Base-by-base conservation (phyloP, 768 basidiomycete species). In the Lactifluus rugatus region DNA sequence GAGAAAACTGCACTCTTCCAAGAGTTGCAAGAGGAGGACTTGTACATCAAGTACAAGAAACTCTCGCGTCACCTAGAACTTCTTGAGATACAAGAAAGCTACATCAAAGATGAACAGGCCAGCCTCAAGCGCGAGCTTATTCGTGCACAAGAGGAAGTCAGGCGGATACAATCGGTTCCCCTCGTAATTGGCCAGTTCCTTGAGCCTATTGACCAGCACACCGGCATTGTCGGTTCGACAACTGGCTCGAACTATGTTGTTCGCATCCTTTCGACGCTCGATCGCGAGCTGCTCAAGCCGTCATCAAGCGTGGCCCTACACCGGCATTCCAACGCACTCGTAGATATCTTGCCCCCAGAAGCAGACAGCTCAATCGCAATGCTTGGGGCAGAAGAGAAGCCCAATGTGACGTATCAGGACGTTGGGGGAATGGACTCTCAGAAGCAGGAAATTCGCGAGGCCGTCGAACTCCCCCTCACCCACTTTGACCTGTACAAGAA, bases 141-240 rank as follows among this genome's bases (percentile, higher is more conserved):
- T 64, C 91, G 96, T 56, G 96, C 96, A 0, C 96, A 99, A 69
- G 96, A 99, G 71, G 96, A 99, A 74, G 96, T 99, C 69, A 96
- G 97, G 74, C 89, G 96, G 58, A 99, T 99, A 70, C 93, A 98
- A 74, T 91, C 91, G 53, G 96, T 99, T 6, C 96, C 96, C 0
- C 84, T 99, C 16, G 96, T 99, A 69, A 99, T 99, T 67, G 96
- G 96, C 56, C 96, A 99, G 72, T 99, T 99, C 76, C 82, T 98
- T 36, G 96, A 99, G 75, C 89, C 96, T 52, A 97, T 99, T 70
- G 96, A 99, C 77, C 91, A 97, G 71, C 84, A 87, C 66, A 93
- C 95, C 16, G 93, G 87, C 61, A 99, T 99, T 64, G 96, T 98
- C 19, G 95, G 94, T 48, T 93, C 90, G 14, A 99, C 96, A 0